Base-by-base conservation (phyloP, 495 filamentous ascomycete species). In the Penicillium atrosanguineum region DNA sequence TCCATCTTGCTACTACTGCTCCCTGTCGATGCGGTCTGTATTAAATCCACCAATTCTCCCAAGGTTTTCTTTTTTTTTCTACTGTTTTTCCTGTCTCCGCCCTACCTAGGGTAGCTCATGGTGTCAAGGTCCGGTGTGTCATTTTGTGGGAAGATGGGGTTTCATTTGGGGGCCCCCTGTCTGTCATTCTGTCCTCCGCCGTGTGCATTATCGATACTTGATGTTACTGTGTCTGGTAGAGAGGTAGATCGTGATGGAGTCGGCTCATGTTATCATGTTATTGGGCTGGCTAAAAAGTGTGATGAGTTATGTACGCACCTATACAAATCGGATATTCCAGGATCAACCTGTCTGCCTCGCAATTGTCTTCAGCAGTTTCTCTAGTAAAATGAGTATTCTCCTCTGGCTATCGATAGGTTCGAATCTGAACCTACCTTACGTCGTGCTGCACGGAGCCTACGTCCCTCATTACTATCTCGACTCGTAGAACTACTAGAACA, bases 31-130 rank as follows among this genome's bases (percentile, higher is more conserved):
- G 64, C 51, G 44, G 61, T 64, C 46, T 67, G 64, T 67, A 67
- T 65, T 67, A 67, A 64, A 64, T 67, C 63, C 66, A 69, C 57
- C 66, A 63, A 69, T 70, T 69, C 63, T 69, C 71, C 67, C 62
- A 61, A 62, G 62, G 58, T 57, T 53, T 56, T 52, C 60, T 31
- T 56, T 42, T 55, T 57, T 50, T 55, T 48, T 51, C 44, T 60
- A 50, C 48, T 54, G 45, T 52, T 50, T 50, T 28, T 49, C 42
- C 36, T 56, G 37, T 34, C 34, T 39, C 47, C 25, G 38, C 53
- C 49, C 53, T 57, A 23, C 23, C 23, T 23, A 23, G 23, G 23
- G 23, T 62, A 54, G 58, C 59, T 56, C 52, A 56, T 48, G 60
- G 63, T 63, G 57, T 67, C 63, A 56, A 61, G 63, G 57, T 63